Evolutionary conservation across 1,139 yeast genomes (phyloP).

Genomic region (Suhomyces terraborum): DNA sequence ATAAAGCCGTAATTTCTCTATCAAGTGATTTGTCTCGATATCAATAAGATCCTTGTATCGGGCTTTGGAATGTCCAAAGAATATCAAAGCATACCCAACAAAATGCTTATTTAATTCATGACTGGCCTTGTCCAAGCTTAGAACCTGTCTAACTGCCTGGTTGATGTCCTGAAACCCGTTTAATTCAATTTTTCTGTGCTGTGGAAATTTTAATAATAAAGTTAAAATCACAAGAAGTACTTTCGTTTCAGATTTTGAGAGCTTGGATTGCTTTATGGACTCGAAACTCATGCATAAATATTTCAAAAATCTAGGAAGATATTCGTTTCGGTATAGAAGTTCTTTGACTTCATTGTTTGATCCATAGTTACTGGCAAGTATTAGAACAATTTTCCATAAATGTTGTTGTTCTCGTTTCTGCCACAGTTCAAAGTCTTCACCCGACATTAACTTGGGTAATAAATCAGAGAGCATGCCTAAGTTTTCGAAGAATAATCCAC

Average conservation of each 20-base stretch:
- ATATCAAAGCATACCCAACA: conserved; percentile 19
- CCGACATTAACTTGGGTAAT: not conserved
- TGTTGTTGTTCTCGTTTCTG: not conserved
- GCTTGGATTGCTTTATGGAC: not conserved
- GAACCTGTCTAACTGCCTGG: conserved; percentile 6
- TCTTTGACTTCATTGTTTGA: conserved; percentile 1
- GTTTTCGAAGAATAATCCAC: conserved; percentile 6
- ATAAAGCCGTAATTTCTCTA: conserved; percentile 1
- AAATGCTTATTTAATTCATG: conserved; percentile 15
- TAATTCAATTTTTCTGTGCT: not conserved
- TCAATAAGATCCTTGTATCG: conserved; percentile 2
- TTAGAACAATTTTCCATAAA: conserved; percentile 8
- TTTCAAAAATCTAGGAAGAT: conserved; percentile 1
- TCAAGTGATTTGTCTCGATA: not conserved
- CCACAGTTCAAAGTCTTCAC: not conserved
- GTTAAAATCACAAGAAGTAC: conserved; percentile 14
- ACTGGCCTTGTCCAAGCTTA: conserved; percentile 1
- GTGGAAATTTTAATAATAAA: conserved; percentile 12
- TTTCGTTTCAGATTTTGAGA: conserved; percentile 2
- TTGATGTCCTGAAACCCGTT: conserved; percentile 2
- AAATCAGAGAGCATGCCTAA: conserved; percentile 2
- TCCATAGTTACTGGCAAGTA: conserved; percentile 12
- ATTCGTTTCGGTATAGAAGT: conserved; percentile 3
- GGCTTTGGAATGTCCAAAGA: conserved; percentile 16
- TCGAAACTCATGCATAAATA: conserved; percentile 2